Base-by-base conservation (phyloP, 441 rosid species). In the Cnidoscolus chayamansa region DNA sequence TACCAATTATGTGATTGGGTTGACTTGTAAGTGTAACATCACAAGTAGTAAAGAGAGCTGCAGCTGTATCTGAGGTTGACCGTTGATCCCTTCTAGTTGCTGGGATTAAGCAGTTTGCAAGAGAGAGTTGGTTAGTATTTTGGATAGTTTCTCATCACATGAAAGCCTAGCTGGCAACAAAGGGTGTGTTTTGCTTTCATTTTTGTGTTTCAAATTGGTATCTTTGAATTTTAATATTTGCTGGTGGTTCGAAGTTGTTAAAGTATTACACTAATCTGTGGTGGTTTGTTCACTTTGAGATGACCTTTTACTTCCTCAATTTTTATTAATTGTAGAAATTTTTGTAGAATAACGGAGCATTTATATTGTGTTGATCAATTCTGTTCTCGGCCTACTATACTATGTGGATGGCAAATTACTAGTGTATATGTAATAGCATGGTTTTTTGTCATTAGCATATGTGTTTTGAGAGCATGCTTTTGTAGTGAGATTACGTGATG, bases 41-140 rank as follows among this genome's bases (percentile, higher is more conserved):
- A 51, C 87, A 93, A 96, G 98, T 91, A 75, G 93, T 94, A 62
- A 91, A 85, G 85, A 88, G 92, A 82, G 81, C 82, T 68, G 87
- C 81, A 48, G 70, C 75, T 72, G 82, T 77, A 60, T 75, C 85
- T 8, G 85, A 81, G 60, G 76, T 32, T 64, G 82, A 74, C 16
- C 72, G 61, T 65, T 55, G 85, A 76, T 73, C 82, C 80, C 31
- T 58, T 65, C 58, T 82, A 4, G 75, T 74, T 59, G 35, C 81
- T 54, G 96, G 97, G 63, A 83, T 77, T 37, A 94, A 94, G 85
- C 87, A 94, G 60, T 84, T 97, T 32, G 86, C 86, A 9, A 88
- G 89, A 78, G 98, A 94, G 60, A 85, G 81, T 77, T 94, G 77
- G 98, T 96, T 37, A 74, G 81, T 61, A 83, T 69, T 82, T 71